Evolutionary conservation across 352 stramenopile genomes (phyloP).

Genomic region (Phytophthora hybrid): DNA sequence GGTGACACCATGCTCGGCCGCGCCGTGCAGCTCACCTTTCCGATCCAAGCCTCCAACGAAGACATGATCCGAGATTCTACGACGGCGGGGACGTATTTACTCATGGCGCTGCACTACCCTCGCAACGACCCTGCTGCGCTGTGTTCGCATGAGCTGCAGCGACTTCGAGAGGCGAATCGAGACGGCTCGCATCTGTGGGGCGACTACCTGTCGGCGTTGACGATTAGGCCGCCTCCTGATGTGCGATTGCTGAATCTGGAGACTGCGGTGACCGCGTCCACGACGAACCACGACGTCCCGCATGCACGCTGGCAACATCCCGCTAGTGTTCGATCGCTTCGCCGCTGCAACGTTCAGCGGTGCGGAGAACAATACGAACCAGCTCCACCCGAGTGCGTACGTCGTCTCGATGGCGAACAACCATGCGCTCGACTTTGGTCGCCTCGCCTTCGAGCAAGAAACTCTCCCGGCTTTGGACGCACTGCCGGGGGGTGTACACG

Average conservation of each 20-base stretch:
- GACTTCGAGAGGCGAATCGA: conserved; percentile 37
- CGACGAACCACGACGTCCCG: conserved; percentile 44
- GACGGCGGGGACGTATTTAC: conserved; percentile 46
- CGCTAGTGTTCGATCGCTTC: conserved; percentile 27
- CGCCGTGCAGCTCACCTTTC: conserved; percentile 51
- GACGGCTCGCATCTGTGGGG: conserved; percentile 49
- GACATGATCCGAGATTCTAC: conserved; percentile 43
- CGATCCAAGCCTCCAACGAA: conserved; percentile 40
- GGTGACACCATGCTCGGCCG: conserved; percentile 57
- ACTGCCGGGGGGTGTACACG: conserved; percentile 24
- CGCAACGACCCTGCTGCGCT: conserved; percentile 8
- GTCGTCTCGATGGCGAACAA: conserved; percentile 62
- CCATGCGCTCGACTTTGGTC: conserved; percentile 50
- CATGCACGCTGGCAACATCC: conserved; percentile 37
- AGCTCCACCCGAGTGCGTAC: conserved; percentile 33
- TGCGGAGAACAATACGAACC: too few relatives aligned
- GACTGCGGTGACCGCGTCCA: conserved; percentile 48
- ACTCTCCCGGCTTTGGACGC: conserved; percentile 36
- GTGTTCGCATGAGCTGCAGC: conserved; percentile 16
- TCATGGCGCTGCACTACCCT: conserved; percentile 41
- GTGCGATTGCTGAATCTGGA: conserved; percentile 55
- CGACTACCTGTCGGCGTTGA: conserved; percentile 39
- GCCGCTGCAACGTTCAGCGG: conserved; percentile 18
- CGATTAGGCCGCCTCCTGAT: conserved; percentile 38
- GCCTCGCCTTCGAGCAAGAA: conserved; percentile 48